Base-by-base conservation (phyloP, 768 basidiomycete genomes). In the Kwoniella mangroviensis region DNA sequence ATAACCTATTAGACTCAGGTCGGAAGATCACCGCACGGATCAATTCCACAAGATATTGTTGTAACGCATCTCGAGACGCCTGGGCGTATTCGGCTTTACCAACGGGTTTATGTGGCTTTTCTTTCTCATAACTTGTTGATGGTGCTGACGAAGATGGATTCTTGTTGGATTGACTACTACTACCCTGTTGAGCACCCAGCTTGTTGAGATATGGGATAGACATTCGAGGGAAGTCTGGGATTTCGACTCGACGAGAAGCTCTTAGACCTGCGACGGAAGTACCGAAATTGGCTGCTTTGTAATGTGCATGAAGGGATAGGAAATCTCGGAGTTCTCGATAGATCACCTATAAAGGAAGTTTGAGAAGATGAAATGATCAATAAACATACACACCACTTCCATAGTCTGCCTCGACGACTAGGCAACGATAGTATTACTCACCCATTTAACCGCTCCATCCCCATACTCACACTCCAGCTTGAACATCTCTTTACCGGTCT, bases 11-110 rank as follows among this genome's bases (percentile, higher is more conserved):
- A 1, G 93, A 88, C 22, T 93, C 89, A 0, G 95, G 93, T 77
- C 94, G 93, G 83, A 96, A 97, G 92, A 98, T 97, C 53, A 97
- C 94, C 2, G 92, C 91, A 28, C 91, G 89, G 69, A 97, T 94
- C 15, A 99, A 86, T 51, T 88, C 88, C 40, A 98, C 87, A 2
- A 98, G 86, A 81, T 99, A 99, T 58, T 88, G 89, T 84, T 98
- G 94, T 24, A 99, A 80, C 1, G 87, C 88, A 78, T 92, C 89
- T 53, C 96, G 87, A 81, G 96, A 93, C 54, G 90, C 83, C 60
- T 90, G 87, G 12, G 79, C 79, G n/a, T 75, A 76, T 41, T 81
- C 76, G 26, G 77, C 73, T 65, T 81, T 81, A 19, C 74, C 66
- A 52, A 72, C 63, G 6, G 71, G 65, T 70, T 78, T 78, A 52